phyloP scores from a whole-genome alignment of 2,329 filamentous ascomycete genomes.

The Fonsecaea pedrosoi region DNA sequence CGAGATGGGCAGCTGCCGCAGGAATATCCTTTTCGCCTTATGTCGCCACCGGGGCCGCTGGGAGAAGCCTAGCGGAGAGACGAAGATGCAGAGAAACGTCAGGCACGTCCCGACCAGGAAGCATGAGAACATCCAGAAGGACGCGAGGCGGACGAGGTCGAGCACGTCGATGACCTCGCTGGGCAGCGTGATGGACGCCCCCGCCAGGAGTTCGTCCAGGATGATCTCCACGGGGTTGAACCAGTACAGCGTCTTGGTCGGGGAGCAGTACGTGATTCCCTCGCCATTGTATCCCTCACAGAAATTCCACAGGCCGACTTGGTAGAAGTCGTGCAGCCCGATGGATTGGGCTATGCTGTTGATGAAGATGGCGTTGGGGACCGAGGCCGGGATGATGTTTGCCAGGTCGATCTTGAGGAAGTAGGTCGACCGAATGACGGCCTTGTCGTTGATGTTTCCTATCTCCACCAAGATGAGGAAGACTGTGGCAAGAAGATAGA shows the following conservation, averaged over 20 bases:
- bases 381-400: conserved; percentile 76
- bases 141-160: conserved; percentile 73
- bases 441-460: conserved; percentile 71
- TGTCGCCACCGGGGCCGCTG: conserved; percentile 44
- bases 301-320: conserved; percentile 88
- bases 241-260: conserved; percentile 76
- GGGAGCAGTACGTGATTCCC: conserved; percentile 78
- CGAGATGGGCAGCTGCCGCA: conserved; percentile 69
- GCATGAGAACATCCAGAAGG: conserved; percentile 86
- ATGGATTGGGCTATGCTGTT: conserved; percentile 86
- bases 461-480: conserved; percentile 83
- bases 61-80: conserved; percentile 61
- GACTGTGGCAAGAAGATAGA: conserved; percentile 75
- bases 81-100: conserved; percentile 73
- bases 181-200: conserved; percentile 82
- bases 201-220: conserved; percentile 77
- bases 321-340: conserved; percentile 92
- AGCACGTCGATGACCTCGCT: conserved; percentile 75
- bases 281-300: conserved; percentile 82
- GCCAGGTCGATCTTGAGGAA: conserved; percentile 85
- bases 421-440: conserved; percentile 73
- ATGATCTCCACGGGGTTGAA: conserved; percentile 89
- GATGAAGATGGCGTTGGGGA: conserved; percentile 75
- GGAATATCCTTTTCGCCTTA: conserved; percentile 46
- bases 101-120: conserved; percentile 76